Conservation (phyloP, 768 basidiomycete species). For the Lactarius akahatsu region DNA sequence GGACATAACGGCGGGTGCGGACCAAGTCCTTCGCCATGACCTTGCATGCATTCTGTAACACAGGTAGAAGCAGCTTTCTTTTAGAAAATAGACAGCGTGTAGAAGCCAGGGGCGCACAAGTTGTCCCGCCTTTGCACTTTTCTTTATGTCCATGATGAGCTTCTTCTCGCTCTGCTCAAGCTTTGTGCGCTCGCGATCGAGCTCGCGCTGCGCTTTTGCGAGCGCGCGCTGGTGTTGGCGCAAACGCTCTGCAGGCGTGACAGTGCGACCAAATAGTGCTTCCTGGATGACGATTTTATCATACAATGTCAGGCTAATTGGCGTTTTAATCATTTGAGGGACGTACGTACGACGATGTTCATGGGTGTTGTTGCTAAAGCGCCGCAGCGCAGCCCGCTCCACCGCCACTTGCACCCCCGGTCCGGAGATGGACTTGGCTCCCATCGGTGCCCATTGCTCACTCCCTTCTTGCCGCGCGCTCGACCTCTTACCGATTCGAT, state of each 20-base stretch:
- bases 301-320: constrained; percentile 17
- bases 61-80: neutral
- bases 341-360: constrained; percentile 71
- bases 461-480: constrained; percentile 54
- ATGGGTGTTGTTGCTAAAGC: constrained; percentile 41
- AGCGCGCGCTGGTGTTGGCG: constrained; percentile 96
- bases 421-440: constrained; percentile 43
- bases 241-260: constrained; percentile 95
- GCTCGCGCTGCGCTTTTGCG: constrained; percentile 95
- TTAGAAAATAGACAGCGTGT: neutral
- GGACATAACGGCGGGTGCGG: constrained; percentile 89
- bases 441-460: constrained; percentile 68
- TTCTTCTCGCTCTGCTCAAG: constrained; percentile 98
- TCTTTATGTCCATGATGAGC: constrained; percentile 92
- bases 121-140: constrained; percentile 92
- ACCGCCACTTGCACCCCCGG: constrained; percentile 2
- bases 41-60: constrained; percentile 88
- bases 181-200: constrained; percentile 92
- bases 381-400: too few relatives aligned
- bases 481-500: constrained; percentile 78
- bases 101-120: constrained; percentile 55
- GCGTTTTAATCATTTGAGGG: neutral
- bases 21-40: constrained; percentile 99
- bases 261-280: constrained; percentile 88
- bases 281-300: constrained; percentile 53